Conservation (phyloP, 768 basidiomycete genomes). For the Hericium erinaceus region DNA sequence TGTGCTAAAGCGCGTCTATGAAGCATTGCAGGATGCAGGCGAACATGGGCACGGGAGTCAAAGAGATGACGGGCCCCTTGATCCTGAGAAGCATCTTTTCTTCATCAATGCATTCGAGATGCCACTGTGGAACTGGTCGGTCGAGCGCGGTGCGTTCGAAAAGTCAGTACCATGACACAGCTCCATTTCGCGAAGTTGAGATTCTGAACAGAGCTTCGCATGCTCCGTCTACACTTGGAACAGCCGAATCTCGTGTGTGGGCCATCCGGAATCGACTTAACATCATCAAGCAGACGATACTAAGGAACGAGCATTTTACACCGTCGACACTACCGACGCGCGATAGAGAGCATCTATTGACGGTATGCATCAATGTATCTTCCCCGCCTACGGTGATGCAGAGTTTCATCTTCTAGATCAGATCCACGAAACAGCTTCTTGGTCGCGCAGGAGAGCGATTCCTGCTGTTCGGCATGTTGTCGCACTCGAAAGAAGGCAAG, state of each 20-base stretch:
- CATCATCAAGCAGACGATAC: constrained; percentile 86
- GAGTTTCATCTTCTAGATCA: constrained; percentile 44
- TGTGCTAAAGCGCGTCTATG: constrained; percentile 64
- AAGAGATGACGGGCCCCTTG: constrained; percentile 47
- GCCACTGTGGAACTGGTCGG: constrained; percentile 90
- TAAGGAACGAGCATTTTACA: constrained; percentile 96
- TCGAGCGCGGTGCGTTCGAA: constrained; percentile 79
- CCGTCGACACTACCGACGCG: constrained; percentile 88
- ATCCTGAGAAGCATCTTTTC: constrained; percentile 74
- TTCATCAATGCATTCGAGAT: constrained; percentile 91
- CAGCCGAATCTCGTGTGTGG: constrained; percentile 71
- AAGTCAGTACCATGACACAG: constrained; percentile 35
- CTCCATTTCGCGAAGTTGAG: too few species aligned
- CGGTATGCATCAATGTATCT: constrained; percentile 33
- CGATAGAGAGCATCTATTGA: constrained; percentile 81
- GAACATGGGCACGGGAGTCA: constrained; percentile 35
- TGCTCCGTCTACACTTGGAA: constrained; percentile 65
- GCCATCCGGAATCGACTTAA: constrained; percentile 80
- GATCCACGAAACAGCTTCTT: constrained; percentile 91
- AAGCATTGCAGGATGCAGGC: constrained; percentile 60
- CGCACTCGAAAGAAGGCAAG: constrained; percentile 82
- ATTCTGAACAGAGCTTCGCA: constrained; percentile 33
- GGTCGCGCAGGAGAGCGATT: constrained; percentile 87
- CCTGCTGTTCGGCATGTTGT: constrained; percentile 87
- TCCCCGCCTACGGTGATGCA: not conserved